Base-by-base conservation (phyloP, 129 eudicot species). In the Artemisia tridentata region DNA sequence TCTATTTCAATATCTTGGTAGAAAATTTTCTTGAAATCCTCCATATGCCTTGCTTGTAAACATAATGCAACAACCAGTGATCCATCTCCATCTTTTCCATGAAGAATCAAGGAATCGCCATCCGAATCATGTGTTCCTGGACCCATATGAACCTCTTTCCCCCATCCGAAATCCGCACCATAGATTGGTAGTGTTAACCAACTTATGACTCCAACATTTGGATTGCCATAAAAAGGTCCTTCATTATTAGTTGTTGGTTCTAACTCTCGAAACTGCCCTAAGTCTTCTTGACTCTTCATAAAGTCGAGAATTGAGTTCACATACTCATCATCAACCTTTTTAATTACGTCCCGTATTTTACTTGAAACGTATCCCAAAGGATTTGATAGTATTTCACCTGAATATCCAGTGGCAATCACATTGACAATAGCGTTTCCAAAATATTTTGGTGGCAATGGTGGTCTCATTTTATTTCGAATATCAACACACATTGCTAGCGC, bases 141-240 rank as follows among this genome's bases (percentile, higher is more conserved):
- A 25, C 80, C 72, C 82, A 73, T 69, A 72, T 76, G 72, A 12
- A 73, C 16, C 80, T 80, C 82, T 70, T 76, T 77, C 62, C 88
- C 88, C 89, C 92, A 89, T 7, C 96, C 96, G 51, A 89, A 86
- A 80, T 89, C 86, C 3, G 84, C 52, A 11, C 83, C 89, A 25
- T 65, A 74, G 1, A 79, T 38, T 3, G 87, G 87, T 3, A 89
- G 48, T 1, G 63, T 74, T 9, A 77, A 53, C 92, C 96, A 86
- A 54, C 92, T 89, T 64, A 76, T 78, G 19, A 84, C 87, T n/a
- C 72, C 78, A 4, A 84, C 21, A 68, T 83, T 83, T 15, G 88
- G 88, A 41, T 85, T 81, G 0, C 87, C 88, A 31, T 76, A 73
- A 41, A 46, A 81, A 3, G 55, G 73, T 16, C 70, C 82, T 47